phyloP scores from a whole-genome alignment of 192 early-diverging fungal genomes.

The Coemansia sp. region DNA sequence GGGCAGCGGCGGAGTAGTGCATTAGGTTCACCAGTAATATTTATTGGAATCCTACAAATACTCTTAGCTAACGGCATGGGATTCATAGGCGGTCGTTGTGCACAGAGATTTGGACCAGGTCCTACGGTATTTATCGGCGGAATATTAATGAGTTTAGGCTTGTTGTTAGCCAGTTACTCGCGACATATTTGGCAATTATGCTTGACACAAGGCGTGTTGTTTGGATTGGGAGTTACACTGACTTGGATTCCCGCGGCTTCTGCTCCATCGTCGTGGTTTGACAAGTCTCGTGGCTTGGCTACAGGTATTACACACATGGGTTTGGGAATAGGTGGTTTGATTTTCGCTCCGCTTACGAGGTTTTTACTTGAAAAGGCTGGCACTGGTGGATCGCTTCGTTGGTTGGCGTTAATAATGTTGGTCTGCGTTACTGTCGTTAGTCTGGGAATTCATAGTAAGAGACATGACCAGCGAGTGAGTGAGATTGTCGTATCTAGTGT shows the following conservation, averaged over 20 bases:
- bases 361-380: constrained; percentile 49
- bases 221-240: constrained; percentile 61
- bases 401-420: constrained; percentile 43
- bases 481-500: constrained; percentile 31
- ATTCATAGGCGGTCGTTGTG: constrained; percentile 31
- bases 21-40: constrained; percentile 48
- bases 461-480: constrained; percentile 18
- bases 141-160: constrained; percentile 54
- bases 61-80: constrained; percentile 49
- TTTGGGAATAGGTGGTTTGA: constrained; percentile 65
- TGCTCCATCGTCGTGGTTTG: constrained; percentile 68
- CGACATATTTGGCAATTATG: constrained; percentile 66
- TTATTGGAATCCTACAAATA: constrained; percentile 49
- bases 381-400: constrained; percentile 44
- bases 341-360: constrained; percentile 59
- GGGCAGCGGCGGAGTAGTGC: constrained; percentile 7
- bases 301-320: constrained; percentile 71
- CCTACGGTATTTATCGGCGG: constrained; percentile 50
- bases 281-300: constrained; percentile 59
- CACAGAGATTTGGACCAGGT: constrained; percentile 46
- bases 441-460: constrained; percentile 46
- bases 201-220: constrained; percentile 67
- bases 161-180: constrained; percentile 62
- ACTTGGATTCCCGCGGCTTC: constrained; percentile 64
- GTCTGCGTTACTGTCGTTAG: constrained; percentile 37